phyloP scores from a whole-genome alignment of 2,329 filamentous ascomycete species.

The Alternaria sp. region DNA sequence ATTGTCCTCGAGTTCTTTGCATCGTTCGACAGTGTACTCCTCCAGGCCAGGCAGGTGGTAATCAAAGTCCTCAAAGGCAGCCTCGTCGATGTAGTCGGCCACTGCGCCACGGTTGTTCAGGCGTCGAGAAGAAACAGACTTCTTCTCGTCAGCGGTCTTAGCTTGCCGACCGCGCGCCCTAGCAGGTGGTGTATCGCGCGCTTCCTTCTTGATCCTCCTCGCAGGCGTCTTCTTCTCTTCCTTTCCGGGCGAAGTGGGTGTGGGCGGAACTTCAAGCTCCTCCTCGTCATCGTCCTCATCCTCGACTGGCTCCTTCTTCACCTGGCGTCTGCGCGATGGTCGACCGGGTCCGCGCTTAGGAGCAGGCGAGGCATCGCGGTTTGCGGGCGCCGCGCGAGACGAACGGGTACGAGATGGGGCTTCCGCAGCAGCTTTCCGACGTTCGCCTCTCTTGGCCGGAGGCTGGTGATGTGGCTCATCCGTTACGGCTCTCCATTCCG shows the following conservation, averaged over 20 bases:
- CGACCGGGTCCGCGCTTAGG: slow-evolving; percentile 61
- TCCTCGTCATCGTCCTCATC: slow-evolving; percentile 48
- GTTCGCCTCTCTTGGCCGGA: slow-evolving; percentile 86
- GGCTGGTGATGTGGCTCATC: slow-evolving; percentile 96
- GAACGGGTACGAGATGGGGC: slow-evolving; percentile 45
- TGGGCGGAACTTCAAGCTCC: slow-evolving; percentile 50
- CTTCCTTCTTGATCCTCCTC: slow-evolving; percentile 46
- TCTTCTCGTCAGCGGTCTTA: slow-evolving; percentile 53
- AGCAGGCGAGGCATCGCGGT: slow-evolving; percentile 49
- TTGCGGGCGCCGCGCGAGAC: slow-evolving; percentile 42
- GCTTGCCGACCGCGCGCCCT: slow-evolving; percentile 64
- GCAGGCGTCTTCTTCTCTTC: slow-evolving; percentile 48
- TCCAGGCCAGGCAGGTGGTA: slow-evolving; percentile 85
- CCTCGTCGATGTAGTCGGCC: slow-evolving; percentile 84
- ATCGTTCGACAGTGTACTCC: slow-evolving; percentile 89
- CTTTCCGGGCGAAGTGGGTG: slow-evolving; percentile 56
- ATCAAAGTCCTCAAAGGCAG: slow-evolving; percentile 88
- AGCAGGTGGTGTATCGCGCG: slow-evolving; percentile 60
- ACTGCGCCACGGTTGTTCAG: slow-evolving; percentile 85
- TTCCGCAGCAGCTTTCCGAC: slow-evolving; percentile 62
- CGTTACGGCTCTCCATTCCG: slow-evolving; percentile 93
- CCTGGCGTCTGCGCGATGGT: slow-evolving; percentile 48
- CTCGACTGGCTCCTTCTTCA: slow-evolving; percentile 33
- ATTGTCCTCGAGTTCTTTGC: slow-evolving; percentile 89
- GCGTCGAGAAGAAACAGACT: slow-evolving; percentile 83